Conservation (phyloP, 2,329 filamentous ascomycete genomes). For the Aspergillus phoenicis region DNA sequence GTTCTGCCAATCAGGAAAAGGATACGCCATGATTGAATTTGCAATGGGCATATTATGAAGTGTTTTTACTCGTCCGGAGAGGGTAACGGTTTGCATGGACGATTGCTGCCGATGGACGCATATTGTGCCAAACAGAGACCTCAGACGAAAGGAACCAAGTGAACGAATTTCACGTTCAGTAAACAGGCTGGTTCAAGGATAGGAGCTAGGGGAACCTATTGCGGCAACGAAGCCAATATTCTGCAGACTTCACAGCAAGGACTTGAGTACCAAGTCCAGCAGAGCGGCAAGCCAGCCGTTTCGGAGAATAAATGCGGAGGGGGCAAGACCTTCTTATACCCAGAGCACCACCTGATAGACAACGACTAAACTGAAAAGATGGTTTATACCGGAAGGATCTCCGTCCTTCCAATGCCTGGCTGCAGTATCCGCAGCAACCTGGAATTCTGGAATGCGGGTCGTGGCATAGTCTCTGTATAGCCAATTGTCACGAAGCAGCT, state of each 20-base stretch:
- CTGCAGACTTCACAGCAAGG: slow-evolving; percentile 9
- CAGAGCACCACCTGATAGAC: not conserved
- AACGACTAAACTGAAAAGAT: not conserved
- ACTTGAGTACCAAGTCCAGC: not conserved
- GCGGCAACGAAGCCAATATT: not conserved
- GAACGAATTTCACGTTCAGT: not conserved
- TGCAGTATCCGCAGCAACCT: slow-evolving; percentile 21
- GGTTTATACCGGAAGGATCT: not conserved
- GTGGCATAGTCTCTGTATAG: slow-evolving; percentile 1
- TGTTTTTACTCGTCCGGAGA: too few species aligned
- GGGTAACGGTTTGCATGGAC: too few species aligned
- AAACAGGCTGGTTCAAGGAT: too few species aligned
- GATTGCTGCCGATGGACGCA: too few species aligned
- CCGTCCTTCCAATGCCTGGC: not conserved
- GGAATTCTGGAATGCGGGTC: slow-evolving; percentile 26
- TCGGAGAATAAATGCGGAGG: slow-evolving; percentile 13
- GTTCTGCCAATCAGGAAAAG: too few species aligned
- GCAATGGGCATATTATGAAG: too few species aligned
- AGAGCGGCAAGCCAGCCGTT: not conserved
- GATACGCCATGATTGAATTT: too few species aligned
- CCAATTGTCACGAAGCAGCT: not conserved
- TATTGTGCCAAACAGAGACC: too few species aligned
- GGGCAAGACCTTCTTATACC: not conserved
- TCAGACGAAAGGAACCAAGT: not conserved
- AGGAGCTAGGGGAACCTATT: too few species aligned